Evolutionary conservation across 441 rosid genomes (phyloP).

Genomic region (Capsella rubella): DNA sequence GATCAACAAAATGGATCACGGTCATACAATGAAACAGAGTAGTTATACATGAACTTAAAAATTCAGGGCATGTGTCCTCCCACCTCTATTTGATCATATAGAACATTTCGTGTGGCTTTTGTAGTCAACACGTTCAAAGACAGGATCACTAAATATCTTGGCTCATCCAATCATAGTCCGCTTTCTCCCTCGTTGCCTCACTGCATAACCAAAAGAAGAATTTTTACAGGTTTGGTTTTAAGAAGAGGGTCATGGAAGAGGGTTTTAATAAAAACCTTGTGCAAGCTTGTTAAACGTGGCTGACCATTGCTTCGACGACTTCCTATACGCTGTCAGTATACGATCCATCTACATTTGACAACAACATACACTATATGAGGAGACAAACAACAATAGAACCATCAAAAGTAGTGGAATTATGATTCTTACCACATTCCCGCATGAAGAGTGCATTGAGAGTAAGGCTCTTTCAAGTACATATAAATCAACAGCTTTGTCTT

Average conservation of each 20-base stretch:
- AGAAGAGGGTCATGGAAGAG: not conserved
- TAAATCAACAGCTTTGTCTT: conserved; percentile 94
- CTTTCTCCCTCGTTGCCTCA: conserved; percentile 90
- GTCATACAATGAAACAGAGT: not conserved
- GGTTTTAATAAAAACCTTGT: conserved; percentile 56
- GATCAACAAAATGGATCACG: not conserved
- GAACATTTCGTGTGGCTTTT: not conserved
- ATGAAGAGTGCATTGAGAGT: conserved; percentile 92
- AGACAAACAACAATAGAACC: not conserved
- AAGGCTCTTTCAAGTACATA: conserved; percentile 95
- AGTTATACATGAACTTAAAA: not conserved
- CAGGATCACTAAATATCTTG: conserved; percentile 9
- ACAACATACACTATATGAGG: not conserved
- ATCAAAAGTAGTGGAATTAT: not conserved
- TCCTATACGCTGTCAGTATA: conserved; percentile 77
- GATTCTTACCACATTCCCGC: conserved; percentile 87
- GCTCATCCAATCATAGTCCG: conserved; percentile 91
- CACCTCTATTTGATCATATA: not conserved
- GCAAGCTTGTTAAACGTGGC: conserved; percentile 92
- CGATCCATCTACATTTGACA: conserved; percentile 70
- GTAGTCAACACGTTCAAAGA: conserved; percentile 8
- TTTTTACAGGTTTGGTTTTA: not conserved
- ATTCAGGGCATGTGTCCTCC: not conserved
- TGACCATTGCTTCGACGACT: conserved; percentile 97
- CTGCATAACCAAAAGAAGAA: conserved; percentile 51